These are phyloP conservation scores for Trichoderma gracile DNA, from an alignment of 2,329 filamentous ascomycete species.

Conservation along the genomic window DNA sequence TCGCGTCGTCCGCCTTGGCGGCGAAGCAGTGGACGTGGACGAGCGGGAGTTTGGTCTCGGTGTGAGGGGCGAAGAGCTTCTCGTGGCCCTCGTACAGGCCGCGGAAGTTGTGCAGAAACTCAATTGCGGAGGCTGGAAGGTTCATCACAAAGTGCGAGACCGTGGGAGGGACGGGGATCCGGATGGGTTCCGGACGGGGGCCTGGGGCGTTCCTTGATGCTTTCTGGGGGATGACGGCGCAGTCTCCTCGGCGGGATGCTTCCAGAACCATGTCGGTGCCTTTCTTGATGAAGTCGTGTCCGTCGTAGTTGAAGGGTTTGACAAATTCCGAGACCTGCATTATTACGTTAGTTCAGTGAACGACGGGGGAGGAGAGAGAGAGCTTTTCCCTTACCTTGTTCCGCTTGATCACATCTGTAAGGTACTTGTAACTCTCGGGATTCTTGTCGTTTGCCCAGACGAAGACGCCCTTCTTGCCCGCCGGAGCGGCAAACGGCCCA, in stretches of 20 bases:
- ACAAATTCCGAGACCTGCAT: constrained; percentile 66
- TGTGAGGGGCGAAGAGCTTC: constrained; percentile 62
- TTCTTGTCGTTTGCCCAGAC: constrained; percentile 98
- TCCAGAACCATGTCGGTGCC: constrained; percentile 63
- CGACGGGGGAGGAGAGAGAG: not conserved
- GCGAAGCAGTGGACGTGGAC: constrained; percentile 96
- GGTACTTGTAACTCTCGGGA: constrained; percentile 76
- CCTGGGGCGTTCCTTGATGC: constrained; percentile 43
- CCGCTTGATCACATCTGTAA: constrained; percentile 66
- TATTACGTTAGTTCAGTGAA: constrained; percentile 25
- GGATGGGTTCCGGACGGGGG: constrained; percentile 41
- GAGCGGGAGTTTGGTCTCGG: constrained; percentile 66
- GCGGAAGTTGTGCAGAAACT: constrained; percentile 67
- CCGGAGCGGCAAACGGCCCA: constrained; percentile 89
- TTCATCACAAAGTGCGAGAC: constrained; percentile 99
- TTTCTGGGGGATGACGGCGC: constrained; percentile 51
- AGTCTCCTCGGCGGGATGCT: constrained; percentile 53
- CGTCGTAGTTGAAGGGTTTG: constrained; percentile 77
- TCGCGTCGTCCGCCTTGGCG: constrained; percentile 74
- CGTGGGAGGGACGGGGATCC: constrained; percentile 64
- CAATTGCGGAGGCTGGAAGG: constrained; percentile 83
- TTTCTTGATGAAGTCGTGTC: constrained; percentile 73
- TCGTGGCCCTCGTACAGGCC: constrained; percentile 78
- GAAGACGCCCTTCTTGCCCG: constrained; percentile 85
- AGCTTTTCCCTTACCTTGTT: constrained; percentile 67